phyloP scores from a whole-genome alignment of 2,329 filamentous ascomycete species.

The Emmonsia crescens region DNA sequence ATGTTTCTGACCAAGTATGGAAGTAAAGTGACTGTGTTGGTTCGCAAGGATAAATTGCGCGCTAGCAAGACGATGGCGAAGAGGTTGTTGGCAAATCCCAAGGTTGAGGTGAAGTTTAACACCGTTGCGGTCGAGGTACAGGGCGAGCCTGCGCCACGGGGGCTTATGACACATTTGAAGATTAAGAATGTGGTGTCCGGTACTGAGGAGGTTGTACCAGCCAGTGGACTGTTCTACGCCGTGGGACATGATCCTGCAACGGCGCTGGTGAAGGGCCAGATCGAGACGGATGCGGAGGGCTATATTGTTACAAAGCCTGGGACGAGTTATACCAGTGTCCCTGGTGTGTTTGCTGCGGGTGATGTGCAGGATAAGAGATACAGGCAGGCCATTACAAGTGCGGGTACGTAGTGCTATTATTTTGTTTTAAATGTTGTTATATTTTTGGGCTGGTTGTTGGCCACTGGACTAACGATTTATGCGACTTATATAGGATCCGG shows the following conservation, averaged over 20 bases:
- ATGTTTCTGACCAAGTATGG: slow-evolving; percentile 97
- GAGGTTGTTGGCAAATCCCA: slow-evolving; percentile 68
- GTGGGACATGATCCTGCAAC: slow-evolving; percentile 95
- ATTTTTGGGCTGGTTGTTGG: background rate
- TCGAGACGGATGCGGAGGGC: slow-evolving; percentile 78
- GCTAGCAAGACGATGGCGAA: slow-evolving; percentile 89
- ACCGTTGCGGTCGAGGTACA: slow-evolving; percentile 69
- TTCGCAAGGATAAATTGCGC: slow-evolving; percentile 74
- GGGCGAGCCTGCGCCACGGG: slow-evolving; percentile 62
- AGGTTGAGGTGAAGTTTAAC: slow-evolving; percentile 86
- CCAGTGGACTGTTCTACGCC: slow-evolving; percentile 93
- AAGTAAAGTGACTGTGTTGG: slow-evolving; percentile 85
- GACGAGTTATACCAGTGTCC: slow-evolving; percentile 73
- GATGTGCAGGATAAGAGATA: slow-evolving; percentile 99
- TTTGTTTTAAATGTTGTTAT: slow-evolving; percentile 5
- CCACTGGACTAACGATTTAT: background rate
- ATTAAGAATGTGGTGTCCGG: slow-evolving; percentile 71
- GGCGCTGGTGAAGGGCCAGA: slow-evolving; percentile 75
- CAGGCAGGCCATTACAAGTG: slow-evolving; percentile 93
- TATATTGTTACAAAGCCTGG: slow-evolving; percentile 87
- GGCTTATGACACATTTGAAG: slow-evolving; percentile 78
- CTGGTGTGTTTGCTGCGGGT: slow-evolving; percentile 90
- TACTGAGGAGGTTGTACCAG: slow-evolving; percentile 69
- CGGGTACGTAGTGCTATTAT: slow-evolving; percentile 51
- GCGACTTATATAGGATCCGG: slow-evolving; percentile 58